phyloP scores from a whole-genome alignment of 2,329 filamentous ascomycete genomes.

The Claviceps lovelessii region DNA sequence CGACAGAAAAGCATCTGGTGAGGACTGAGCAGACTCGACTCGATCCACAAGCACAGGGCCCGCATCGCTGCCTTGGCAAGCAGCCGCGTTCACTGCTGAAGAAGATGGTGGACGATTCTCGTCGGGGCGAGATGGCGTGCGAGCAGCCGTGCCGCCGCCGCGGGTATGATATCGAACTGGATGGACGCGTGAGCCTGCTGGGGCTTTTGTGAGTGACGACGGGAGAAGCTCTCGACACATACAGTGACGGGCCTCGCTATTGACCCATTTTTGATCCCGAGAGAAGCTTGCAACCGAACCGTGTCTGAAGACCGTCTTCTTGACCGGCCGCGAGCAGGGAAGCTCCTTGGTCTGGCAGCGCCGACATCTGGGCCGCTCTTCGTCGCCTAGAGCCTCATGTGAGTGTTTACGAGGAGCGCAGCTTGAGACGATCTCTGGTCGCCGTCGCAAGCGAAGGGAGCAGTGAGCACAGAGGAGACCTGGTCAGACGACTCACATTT shows the following conservation, averaged over 20 bases:
- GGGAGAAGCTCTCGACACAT: conserved; percentile 6
- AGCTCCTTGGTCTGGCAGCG: conserved; percentile 20
- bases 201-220: not conserved
- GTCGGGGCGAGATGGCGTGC: not conserved
- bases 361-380: conserved; percentile 22
- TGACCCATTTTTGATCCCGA: conserved; percentile 23
- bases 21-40: not conserved
- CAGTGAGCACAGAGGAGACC: not conserved
- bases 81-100: not conserved
- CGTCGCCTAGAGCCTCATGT: conserved; percentile 18
- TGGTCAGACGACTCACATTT: conserved; percentile 16
- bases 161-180: conserved; percentile 11
- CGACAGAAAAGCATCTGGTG: not conserved
- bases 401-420: not conserved
- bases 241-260: conserved; percentile 21
- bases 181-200: not conserved
- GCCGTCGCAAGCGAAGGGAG: not conserved
- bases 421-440: not conserved
- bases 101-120: not conserved
- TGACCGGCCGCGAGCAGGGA: conserved; percentile 19
- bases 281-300: conserved; percentile 19
- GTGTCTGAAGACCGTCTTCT: conserved; percentile 23
- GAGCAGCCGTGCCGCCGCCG: conserved; percentile 5
- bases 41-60: not conserved
- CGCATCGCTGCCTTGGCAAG: not conserved